Evolutionary conservation across 768 basidiomycete species (phyloP).

Genomic region (Lentinula guzmanii): DNA sequence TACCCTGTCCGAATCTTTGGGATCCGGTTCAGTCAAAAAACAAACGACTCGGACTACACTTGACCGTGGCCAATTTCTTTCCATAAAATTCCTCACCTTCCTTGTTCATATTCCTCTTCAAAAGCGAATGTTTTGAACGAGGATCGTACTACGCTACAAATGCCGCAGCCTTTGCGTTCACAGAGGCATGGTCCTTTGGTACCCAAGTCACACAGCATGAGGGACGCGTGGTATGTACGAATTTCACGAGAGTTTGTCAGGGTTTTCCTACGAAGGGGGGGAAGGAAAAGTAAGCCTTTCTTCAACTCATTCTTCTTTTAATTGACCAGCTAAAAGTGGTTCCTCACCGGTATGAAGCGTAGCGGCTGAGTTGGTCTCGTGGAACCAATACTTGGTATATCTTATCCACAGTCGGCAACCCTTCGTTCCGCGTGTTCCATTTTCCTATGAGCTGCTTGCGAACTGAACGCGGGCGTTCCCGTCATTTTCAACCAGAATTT

Average conservation of each 20-base stretch:
- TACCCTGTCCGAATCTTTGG: constrained; percentile 25
- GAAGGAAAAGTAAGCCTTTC: neutral
- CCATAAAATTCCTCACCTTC: constrained; percentile 23
- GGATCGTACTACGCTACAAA: constrained; percentile 30
- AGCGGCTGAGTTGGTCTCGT: constrained; percentile 22
- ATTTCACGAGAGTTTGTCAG: neutral
- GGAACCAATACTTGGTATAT: constrained; percentile 13
- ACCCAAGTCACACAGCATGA: constrained; percentile 36
- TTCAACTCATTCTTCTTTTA: neutral
- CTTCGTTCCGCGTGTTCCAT: constrained; percentile 1
- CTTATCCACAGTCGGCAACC: constrained; percentile 1
- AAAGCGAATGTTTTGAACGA: constrained; percentile 28
- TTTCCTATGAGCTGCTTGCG: constrained; percentile 2
- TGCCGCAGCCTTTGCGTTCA: constrained; percentile 30
- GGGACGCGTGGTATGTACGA: constrained; percentile 29
- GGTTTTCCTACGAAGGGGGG: constrained; percentile 15
- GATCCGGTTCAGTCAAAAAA: no score
- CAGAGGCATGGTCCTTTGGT: constrained; percentile 24
- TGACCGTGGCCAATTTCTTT: no score
- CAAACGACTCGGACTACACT: no score
- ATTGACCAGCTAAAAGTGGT: neutral
- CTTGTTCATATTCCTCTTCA: constrained; percentile 23
- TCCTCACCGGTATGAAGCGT: constrained; percentile 3
- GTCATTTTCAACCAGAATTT: neutral
- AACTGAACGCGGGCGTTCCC: neutral